Evolutionary conservation across 805 yeast species (phyloP), one percentile per base, ranked within the genome.

Genomic region (Metschnikowia drakensbergensis): DNA sequence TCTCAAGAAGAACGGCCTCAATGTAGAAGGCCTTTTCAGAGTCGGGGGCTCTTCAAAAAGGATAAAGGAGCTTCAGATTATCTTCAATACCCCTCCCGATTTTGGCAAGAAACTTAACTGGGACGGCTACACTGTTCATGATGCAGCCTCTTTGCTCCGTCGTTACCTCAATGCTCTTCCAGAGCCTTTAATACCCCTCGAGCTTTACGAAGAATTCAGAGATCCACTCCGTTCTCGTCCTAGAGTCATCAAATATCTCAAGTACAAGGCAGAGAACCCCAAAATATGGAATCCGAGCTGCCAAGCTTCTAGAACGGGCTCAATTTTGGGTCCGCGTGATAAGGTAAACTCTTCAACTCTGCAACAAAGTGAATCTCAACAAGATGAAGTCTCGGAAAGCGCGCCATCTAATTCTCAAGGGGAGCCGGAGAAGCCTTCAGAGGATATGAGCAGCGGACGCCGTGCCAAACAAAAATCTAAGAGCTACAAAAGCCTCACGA

Each of bases 91-190:
- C 1, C 89, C 97, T 2, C 98, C 99, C 0, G 82, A 81, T 51
- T 94, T 86, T 63, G 99, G 99, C 13, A 80, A 89, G 44, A 86
- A 85, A 56, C 76, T 91, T 39, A 80, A 79, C 55, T 94, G 98
- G 99, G 90, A 88, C 42, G 92, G 96, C 0, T 94, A 82, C 68
- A 88, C 90, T 0, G 97, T 92, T 9, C 99, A 94, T 68, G 99
- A 94, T 66, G 97, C 97, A 1, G 96, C 98, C 1, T 87, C 94
- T 17, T 74, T 94, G 23, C 77, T 94, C 49, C 78, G 98, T 63
- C 75, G 99, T 48, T 94, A 80, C 64, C 74, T 94, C 53, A 89
- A 90, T 61, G 83, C 89, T 39, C 76, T 94, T 48, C 95, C 96
- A 0, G 98, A 94, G 60, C 98, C 98, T 0, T 75, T 94, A 48